These are phyloP conservation scores for Punica granatum DNA, from an alignment of 345 rosid genomes.

Conservation along the genomic window DNA sequence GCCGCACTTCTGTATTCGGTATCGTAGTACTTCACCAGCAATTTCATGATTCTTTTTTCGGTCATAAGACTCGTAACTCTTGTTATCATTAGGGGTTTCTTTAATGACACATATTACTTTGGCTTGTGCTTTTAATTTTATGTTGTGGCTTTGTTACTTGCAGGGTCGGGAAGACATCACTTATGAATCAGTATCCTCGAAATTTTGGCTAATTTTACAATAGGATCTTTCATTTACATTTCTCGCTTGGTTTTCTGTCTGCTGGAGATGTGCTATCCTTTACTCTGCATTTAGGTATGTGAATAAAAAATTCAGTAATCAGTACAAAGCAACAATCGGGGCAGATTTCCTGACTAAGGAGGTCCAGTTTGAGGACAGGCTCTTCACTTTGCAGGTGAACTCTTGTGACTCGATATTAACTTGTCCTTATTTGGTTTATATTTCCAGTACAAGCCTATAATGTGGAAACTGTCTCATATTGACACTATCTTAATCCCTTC, in stretches of 20 bases:
- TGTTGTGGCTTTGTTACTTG: background rate
- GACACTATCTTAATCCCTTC: slow-evolving; percentile 4
- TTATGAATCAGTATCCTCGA: slow-evolving; percentile 79
- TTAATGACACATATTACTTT: background rate
- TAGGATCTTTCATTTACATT: background rate
- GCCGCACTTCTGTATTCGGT: background rate
- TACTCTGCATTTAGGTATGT: slow-evolving; percentile 50
- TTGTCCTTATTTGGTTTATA: background rate
- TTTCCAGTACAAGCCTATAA: background rate
- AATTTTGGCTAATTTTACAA: slow-evolving; percentile 11
- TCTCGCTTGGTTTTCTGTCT: background rate
- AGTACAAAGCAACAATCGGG: slow-evolving; percentile 92
- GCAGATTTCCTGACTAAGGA: slow-evolving; percentile 94
- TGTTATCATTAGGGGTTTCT: background rate
- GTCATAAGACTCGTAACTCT: too few species aligned
- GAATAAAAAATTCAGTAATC: slow-evolving; percentile 85
- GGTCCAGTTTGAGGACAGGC: slow-evolving; percentile 78
- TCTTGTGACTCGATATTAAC: background rate
- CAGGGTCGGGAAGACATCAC: slow-evolving; percentile 93
- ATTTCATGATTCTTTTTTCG: background rate
- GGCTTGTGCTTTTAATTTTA: background rate
- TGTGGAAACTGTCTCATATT: background rate
- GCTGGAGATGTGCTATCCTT: slow-evolving; percentile 6
- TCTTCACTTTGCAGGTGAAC: slow-evolving; percentile 82
- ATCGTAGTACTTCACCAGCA: background rate